Conservation (phyloP, 2,329 filamentous ascomycete genomes). For the Madurella fahalii region DNA sequence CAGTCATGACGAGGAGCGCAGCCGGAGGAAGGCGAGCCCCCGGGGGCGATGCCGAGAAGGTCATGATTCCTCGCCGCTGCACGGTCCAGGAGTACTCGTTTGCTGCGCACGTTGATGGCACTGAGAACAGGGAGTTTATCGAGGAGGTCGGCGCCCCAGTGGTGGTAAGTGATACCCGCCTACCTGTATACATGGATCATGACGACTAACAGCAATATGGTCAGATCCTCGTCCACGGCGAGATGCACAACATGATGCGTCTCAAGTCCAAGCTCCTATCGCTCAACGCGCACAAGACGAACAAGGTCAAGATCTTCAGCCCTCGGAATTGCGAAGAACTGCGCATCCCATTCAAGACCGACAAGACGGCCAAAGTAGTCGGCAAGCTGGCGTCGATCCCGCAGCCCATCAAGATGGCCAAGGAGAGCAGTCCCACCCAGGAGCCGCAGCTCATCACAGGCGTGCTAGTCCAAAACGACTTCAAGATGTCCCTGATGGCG, state of each 20-base stretch:
- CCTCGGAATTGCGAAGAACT: slow-evolving; percentile 94
- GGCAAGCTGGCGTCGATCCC: slow-evolving; percentile 83
- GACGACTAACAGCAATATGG: slow-evolving; percentile 3
- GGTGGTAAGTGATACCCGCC: slow-evolving; percentile 61
- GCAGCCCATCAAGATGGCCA: slow-evolving; percentile 50
- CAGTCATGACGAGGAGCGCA: slow-evolving; percentile 76
- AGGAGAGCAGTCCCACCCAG: slow-evolving; percentile 29
- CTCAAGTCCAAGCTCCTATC: slow-evolving; percentile 91
- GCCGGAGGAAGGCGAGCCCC: slow-evolving; percentile 60
- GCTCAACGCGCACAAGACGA: slow-evolving; percentile 75
- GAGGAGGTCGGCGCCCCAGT: slow-evolving; percentile 89
- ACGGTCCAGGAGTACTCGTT: slow-evolving; percentile 94
- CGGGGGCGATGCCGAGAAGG: slow-evolving; percentile 71
- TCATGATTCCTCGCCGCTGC: slow-evolving; percentile 88
- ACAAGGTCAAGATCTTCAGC: slow-evolving; percentile 87
- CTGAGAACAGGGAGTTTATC: slow-evolving; percentile 94
- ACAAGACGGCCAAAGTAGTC: slow-evolving; percentile 94
- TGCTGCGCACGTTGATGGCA: slow-evolving; percentile 92
- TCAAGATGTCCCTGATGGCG: slow-evolving; percentile 95
- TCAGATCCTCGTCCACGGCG: slow-evolving; percentile 91
- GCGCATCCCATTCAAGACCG: slow-evolving; percentile 88
- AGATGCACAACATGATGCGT: slow-evolving; percentile 97
- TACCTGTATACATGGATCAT: not conserved
- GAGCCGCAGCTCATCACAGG: slow-evolving; percentile 66
- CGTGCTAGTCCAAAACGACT: slow-evolving; percentile 94